phyloP scores from a whole-genome alignment of 345 rosid genomes.

The Adansonia digitata region DNA sequence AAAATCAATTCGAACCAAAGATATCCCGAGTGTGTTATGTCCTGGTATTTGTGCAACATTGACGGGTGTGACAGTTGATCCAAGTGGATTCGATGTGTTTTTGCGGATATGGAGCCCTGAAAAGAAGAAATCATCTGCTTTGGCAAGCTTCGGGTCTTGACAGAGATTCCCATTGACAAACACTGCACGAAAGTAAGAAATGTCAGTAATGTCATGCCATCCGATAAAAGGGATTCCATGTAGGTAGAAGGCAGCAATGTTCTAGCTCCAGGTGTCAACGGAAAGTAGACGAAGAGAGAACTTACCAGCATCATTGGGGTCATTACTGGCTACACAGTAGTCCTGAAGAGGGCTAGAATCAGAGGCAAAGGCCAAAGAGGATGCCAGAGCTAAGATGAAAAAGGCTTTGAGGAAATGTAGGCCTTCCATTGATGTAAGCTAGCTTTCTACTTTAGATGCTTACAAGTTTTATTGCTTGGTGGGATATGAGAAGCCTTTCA shows the following conservation, averaged over 20 bases:
- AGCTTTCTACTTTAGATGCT: not conserved
- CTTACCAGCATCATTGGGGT: conserved; percentile 22
- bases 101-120: conserved; percentile 18
- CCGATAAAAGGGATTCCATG: not conserved
- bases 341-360: conserved; percentile 3
- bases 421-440: not conserved
- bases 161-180: conserved; percentile 17
- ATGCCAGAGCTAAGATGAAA: not conserved
- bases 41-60: conserved; percentile 17
- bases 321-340: not conserved
- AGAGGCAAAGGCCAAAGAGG: not conserved
- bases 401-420: not conserved
- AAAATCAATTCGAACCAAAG: conserved; percentile 21
- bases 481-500: not conserved
- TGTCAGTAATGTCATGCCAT: not conserved
- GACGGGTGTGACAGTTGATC: conserved; percentile 10
- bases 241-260: not conserved
- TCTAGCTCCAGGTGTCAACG: not conserved
- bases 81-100: conserved; percentile 7
- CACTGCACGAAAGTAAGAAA: too few species aligned
- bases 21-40: conserved; percentile 23
- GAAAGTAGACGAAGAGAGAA: not conserved
- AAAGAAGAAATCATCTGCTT: conserved; percentile 22
- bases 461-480: not conserved
- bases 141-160: conserved; percentile 17